Evolutionary conservation across 2,329 filamentous ascomycete species (phyloP).

Genomic region (Alternaria viburni): DNA sequence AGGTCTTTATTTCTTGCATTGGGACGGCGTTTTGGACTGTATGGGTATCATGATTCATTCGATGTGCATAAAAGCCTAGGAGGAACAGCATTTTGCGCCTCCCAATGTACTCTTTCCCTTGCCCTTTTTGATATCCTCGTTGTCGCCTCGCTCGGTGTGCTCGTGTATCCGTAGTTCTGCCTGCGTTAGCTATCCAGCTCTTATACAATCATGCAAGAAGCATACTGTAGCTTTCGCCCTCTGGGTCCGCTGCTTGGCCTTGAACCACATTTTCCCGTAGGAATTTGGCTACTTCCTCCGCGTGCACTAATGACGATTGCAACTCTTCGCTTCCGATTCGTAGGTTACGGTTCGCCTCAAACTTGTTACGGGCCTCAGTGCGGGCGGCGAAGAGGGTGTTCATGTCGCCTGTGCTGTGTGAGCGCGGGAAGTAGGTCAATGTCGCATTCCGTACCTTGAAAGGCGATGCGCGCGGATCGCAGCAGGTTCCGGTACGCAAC

Average conservation of each 20-base stretch:
- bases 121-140: slow-evolving; percentile 80
- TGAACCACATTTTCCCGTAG: slow-evolving; percentile 88
- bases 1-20: slow-evolving; percentile 20
- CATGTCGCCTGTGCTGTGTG: slow-evolving; percentile 66
- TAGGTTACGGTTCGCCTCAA: slow-evolving; percentile 70
- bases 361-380: slow-evolving; percentile 73
- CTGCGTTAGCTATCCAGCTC: slow-evolving; percentile 17
- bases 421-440: not conserved
- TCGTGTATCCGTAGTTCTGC: slow-evolving; percentile 87
- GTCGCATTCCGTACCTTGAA: slow-evolving; percentile 67
- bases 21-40: slow-evolving; percentile 33
- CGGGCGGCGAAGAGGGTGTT: slow-evolving; percentile 73
- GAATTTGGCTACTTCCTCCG: slow-evolving; percentile 80
- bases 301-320: slow-evolving; percentile 73
- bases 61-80: slow-evolving; percentile 37
- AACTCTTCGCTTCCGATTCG: slow-evolving; percentile 64
- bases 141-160: slow-evolving; percentile 89
- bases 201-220: slow-evolving; percentile 16
- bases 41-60: slow-evolving; percentile 43
- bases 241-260: slow-evolving; percentile 63
- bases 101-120: slow-evolving; percentile 51
- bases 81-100: slow-evolving; percentile 48
- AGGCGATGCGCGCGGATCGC: slow-evolving; percentile 81
- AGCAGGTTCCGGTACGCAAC: slow-evolving; percentile 81
- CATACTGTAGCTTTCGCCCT: slow-evolving; percentile 65